phyloP scores from a whole-genome alignment of 2,329 filamentous ascomycete species.

The Ascochyta viciae-villosae region DNA sequence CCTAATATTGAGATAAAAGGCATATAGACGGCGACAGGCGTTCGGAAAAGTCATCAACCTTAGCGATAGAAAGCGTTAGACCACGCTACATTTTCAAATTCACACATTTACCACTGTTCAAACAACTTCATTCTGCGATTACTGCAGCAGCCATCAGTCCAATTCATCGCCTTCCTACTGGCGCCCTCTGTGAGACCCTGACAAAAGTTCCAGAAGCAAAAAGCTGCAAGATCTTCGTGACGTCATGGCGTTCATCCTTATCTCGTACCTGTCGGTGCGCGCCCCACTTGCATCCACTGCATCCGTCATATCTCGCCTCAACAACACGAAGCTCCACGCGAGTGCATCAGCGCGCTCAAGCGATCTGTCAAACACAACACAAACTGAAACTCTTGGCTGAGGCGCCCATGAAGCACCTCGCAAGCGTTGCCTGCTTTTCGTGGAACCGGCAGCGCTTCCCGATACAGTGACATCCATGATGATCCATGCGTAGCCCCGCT shows the following conservation, averaged over 20 bases:
- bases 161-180: background rate
- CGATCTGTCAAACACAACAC: slow-evolving; percentile 13
- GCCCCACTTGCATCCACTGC: slow-evolving; percentile 3
- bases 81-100: slow-evolving; percentile 16
- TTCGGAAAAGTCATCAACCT: slow-evolving; percentile 15
- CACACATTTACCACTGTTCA: slow-evolving; percentile 1
- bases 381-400: slow-evolving; percentile 17
- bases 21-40: slow-evolving; percentile 17
- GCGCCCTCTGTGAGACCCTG: too few species aligned
- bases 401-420: slow-evolving; percentile 15
- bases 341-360: slow-evolving; percentile 3
- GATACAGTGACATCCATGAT: background rate
- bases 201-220: background rate
- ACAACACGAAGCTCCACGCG: slow-evolving; percentile 6
- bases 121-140: background rate
- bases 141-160: background rate
- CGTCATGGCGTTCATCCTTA: slow-evolving; percentile 14
- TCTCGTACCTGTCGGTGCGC: slow-evolving; percentile 2
- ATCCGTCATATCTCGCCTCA: slow-evolving; percentile 13
- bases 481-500: background rate
- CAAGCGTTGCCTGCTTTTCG: slow-evolving; percentile 6
- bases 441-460: slow-evolving; percentile 3
- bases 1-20: slow-evolving; percentile 17
- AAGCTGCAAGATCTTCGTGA: background rate
- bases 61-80: slow-evolving; percentile 20